phyloP scores from a whole-genome alignment of 1,284 basidiomycete genomes.

The Coniferiporia weirii region DNA sequence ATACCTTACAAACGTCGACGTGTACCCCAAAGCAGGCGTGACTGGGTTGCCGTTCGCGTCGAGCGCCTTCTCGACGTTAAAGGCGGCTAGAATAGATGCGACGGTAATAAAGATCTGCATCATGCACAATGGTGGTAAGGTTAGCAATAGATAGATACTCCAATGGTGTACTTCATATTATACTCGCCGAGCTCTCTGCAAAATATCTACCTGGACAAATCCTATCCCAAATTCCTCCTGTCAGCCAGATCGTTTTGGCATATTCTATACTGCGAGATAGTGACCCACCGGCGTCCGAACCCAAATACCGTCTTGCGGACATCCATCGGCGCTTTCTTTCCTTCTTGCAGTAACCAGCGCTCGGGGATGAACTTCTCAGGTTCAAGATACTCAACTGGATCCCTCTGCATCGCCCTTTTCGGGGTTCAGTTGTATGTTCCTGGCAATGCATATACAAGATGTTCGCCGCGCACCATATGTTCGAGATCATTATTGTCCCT shows the following conservation, averaged over 20 bases:
- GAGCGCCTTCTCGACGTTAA: constrained; percentile 17
- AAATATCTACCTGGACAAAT: constrained; percentile 13
- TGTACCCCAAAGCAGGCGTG: constrained; percentile 1
- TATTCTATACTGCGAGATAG: background rate
- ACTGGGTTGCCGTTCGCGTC: constrained; percentile 18
- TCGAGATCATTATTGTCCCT: constrained; percentile 17
- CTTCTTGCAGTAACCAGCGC: background rate
- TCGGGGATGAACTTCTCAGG: constrained; percentile 18
- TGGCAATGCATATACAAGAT: background rate
- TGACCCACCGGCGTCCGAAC: constrained; percentile 10
- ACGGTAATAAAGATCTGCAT: constrained; percentile 8
- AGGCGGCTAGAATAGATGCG: constrained; percentile 18
- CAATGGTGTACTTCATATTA: too few relatives aligned
- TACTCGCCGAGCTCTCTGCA: constrained; percentile 1
- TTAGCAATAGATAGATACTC: background rate
- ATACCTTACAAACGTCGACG: constrained; percentile 7
- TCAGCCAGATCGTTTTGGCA: background rate
- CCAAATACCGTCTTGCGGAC: constrained; percentile 8
- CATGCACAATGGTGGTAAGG: background rate
- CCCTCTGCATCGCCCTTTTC: constrained; percentile 10
- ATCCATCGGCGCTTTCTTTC: background rate
- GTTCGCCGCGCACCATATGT: constrained; percentile 11
- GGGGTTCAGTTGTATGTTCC: background rate
- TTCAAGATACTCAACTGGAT: constrained; percentile 13
- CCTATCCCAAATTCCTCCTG: background rate